Evolutionary conservation across 768 basidiomycete species (phyloP), one percentile per base, ranked within the genome.

Genomic region (Clitopilus passeckerianus): DNA sequence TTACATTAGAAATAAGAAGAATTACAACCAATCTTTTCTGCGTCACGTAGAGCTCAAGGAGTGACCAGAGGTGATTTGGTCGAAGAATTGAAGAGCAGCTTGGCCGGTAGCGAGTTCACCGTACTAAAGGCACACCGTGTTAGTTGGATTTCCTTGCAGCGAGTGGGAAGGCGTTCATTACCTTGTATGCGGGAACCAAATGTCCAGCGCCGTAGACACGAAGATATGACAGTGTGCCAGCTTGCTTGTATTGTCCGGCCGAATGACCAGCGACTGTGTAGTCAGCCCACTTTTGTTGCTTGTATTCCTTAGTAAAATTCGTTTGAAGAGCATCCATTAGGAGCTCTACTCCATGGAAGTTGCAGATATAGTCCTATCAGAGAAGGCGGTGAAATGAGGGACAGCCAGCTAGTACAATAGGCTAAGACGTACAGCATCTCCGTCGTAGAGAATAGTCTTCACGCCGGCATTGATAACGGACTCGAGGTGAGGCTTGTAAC

Each of bases 231-330:
- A 79, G 74, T 1, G 74, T 81, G 9, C 84, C 84, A 5, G 84
- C 83, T 59, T 83, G 84, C 72, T 86, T 86, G 71, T 72, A 84
- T 34, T 80, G 67, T 1, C 83, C 85, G 3, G 85, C 72, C 4
- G 67, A 59, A 57, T 79, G 73, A 0, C 85, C 85, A 0, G 72
- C 65, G n/a, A 86, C 84, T 0, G 73, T 83, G 69, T 75, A 86
- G 53, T 74, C 74, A 12, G 75, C 61, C 67, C 83, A 84, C 0
- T 63, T 22, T 64, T 82, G 79, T 44, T 71, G 56, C 44, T 77
- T 70, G 65, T 74, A 85, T 23, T 70, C 20, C 0, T 74, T 15
- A 2, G 74, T 76, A 67, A 80, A 80, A 59, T 75, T 67, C 24
- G 83, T 84, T 43, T 78, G 65, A 1, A 86, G 74, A 34, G 68